phyloP scores from a whole-genome alignment of 75 land plant species.

The Selaginella moellendorffii region DNA sequence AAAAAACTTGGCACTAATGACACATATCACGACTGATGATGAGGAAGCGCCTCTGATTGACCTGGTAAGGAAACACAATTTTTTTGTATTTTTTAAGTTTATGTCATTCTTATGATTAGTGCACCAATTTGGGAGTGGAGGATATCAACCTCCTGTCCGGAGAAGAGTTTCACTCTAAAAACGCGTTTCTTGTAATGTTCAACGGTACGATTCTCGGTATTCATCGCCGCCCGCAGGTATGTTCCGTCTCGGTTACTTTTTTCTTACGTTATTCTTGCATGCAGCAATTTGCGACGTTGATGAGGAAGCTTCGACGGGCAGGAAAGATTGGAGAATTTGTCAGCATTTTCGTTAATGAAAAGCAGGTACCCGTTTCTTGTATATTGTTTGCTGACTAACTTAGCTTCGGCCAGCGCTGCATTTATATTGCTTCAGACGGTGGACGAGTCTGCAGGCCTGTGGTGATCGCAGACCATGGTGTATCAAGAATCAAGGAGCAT shows the following conservation, averaged over 20 bases:
- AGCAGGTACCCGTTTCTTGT: constrained; percentile 42
- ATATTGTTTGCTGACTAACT: neutral
- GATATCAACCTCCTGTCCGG: constrained; percentile 62
- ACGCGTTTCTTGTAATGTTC: constrained; percentile 70
- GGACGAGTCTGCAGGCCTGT: constrained; percentile 98
- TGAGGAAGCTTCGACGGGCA: constrained; percentile 61
- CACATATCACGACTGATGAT: constrained; percentile 98
- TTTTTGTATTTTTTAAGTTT: too few species aligned
- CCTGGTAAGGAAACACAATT: constrained; percentile 35
- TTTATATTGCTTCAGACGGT: constrained; percentile 95
- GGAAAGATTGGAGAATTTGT: constrained; percentile 97
- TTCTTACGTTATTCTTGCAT: neutral
- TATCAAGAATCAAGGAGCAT: constrained; percentile 83
- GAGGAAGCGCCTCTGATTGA: constrained; percentile 72
- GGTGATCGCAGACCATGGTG: constrained; percentile 87
- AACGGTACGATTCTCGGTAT: constrained; percentile 95
- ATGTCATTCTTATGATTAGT: too few species aligned
- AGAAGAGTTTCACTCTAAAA: constrained; percentile 70
- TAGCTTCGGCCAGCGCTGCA: constrained; percentile 51
- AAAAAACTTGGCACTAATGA: constrained; percentile 89
- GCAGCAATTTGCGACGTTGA: constrained; percentile 55
- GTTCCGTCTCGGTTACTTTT: neutral
- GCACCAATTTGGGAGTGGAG: constrained; percentile 77
- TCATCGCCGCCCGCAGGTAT: constrained; percentile 70
- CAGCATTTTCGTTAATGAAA: constrained; percentile 68